Evolutionary conservation across 129 eudicot genomes (phyloP).

Genomic region (Saposhnikovia divaricata): DNA sequence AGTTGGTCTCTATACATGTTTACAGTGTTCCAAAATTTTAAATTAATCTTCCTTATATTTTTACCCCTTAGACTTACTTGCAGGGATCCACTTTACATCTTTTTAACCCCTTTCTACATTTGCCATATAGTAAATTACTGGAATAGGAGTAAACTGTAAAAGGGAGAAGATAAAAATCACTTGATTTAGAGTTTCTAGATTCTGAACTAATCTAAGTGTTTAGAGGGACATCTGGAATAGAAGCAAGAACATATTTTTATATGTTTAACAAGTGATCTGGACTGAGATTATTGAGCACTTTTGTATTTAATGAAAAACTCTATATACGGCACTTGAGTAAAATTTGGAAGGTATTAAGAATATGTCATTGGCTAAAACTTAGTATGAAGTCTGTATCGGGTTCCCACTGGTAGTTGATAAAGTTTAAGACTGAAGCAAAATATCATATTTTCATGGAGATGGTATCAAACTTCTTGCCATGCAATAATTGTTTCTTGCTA

Average conservation of each 20-base stretch:
- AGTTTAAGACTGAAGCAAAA: not conserved
- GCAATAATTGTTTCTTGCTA: not conserved
- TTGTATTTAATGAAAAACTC: not conserved
- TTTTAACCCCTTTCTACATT: not conserved
- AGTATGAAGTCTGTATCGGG: not conserved
- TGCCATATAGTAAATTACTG: not conserved
- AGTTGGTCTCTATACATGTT: not conserved
- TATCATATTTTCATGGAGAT: not conserved
- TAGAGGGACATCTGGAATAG: not conserved
- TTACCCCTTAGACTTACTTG: not conserved
- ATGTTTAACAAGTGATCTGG: not conserved
- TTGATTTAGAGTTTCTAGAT: not conserved
- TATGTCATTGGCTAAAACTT: constrained; percentile 6
- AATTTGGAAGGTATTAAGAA: not conserved
- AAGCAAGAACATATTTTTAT: not conserved
- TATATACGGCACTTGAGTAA: not conserved
- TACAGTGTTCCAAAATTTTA: not conserved
- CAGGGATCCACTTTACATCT: not conserved
- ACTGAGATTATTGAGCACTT: constrained; percentile 3
- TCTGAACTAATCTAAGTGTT: not conserved
- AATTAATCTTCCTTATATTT: not conserved
- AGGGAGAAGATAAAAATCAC: not conserved
- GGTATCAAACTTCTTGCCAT: not conserved
- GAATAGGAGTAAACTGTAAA: not conserved
- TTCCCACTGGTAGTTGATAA: constrained; percentile 1